These are phyloP conservation scores for Musa itinerans DNA, from an alignment of 176 grass and related monocot genomes.

Conservation along the genomic window DNA sequence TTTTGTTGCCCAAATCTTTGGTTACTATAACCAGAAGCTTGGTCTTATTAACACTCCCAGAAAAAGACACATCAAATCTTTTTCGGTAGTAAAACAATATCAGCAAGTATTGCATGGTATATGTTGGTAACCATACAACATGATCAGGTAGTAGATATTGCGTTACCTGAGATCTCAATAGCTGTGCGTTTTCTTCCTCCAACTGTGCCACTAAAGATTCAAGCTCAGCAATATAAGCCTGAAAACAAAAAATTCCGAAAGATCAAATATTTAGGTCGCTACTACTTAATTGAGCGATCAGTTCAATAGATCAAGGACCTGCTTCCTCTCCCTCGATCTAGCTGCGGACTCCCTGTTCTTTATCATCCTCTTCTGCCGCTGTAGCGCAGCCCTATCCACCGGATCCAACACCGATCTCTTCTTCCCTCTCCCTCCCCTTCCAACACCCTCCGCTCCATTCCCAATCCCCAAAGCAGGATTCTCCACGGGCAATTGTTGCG, in stretches of 20 bases:
- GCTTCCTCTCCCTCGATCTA: conserved; percentile 96
- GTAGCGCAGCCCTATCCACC: conserved; percentile 60
- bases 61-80: too few relatives aligned
- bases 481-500: background rate
- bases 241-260: conserved; percentile 12
- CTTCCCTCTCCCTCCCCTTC: conserved; percentile 36
- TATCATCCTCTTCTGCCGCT: conserved; percentile 95
- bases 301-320: conserved; percentile 29
- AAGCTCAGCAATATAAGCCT: conserved; percentile 91
- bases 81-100: background rate
- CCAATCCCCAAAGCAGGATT: conserved; percentile 9
- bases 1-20: too few relatives aligned
- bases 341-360: conserved; percentile 95
- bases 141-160: background rate
- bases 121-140: background rate
- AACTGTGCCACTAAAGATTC: conserved; percentile 68
- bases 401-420: conserved; percentile 75
- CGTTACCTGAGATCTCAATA: conserved; percentile 60
- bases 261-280: conserved; percentile 3
- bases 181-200: conserved; percentile 61
- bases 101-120: background rate
- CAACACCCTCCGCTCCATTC: conserved; percentile 10
- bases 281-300: background rate
- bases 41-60: too few relatives aligned
- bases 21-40: too few relatives aligned